Evolutionary conservation across 805 yeast species (phyloP), one percentile per base, ranked within the genome.

Genomic region (Nematodospora valgi): DNA sequence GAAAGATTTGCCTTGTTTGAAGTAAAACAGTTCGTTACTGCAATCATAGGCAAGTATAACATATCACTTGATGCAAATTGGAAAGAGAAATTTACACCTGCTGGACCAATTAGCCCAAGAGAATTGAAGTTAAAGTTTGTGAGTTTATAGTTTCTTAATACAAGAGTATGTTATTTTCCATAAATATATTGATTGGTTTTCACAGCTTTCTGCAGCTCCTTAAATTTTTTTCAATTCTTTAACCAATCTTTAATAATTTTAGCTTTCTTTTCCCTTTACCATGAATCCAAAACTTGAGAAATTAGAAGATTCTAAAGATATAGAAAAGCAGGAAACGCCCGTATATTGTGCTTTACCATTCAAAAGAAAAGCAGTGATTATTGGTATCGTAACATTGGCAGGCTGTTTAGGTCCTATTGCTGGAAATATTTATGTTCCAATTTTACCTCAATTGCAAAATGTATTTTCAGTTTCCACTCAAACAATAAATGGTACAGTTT

Each of bases 351-450:
- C 33, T 1, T 28, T 37, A 14, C 31, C 36, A 3, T 28, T 26
- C 13, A 24, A 36, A 2, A 63, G 72, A 41, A 51, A 50, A 6
- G 19, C 43, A 1, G 36, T 64, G 3, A 57, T 74, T 13, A 44
- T 69, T n/a, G 39, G 46, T 4, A 56, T 74, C 20, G 64, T 74
- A 15, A 69, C 77, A 1, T 44, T 58, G 13, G 70, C 76, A 17
- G 80, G 80, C 1, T 72, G 73, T 39, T 44, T 75, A 34, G 82
- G 82, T 0, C 82, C 82, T 0, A 55, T 74, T 32, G 62, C 78
- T 7, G 81, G 80, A 3, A 76, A 76, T 41, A 73, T 76, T 16
- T 76, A 75, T 45, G 71, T 76, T 22, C 81, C 82, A 4, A 59
- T 78, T 2, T 43, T 76, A 6, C 79, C 78, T 2, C 52, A 64